Evolutionary conservation across 2,329 filamentous ascomycete genomes (phyloP), one percentile per base, ranked within the genome.

Genomic region (Aspergillaceae sp.): DNA sequence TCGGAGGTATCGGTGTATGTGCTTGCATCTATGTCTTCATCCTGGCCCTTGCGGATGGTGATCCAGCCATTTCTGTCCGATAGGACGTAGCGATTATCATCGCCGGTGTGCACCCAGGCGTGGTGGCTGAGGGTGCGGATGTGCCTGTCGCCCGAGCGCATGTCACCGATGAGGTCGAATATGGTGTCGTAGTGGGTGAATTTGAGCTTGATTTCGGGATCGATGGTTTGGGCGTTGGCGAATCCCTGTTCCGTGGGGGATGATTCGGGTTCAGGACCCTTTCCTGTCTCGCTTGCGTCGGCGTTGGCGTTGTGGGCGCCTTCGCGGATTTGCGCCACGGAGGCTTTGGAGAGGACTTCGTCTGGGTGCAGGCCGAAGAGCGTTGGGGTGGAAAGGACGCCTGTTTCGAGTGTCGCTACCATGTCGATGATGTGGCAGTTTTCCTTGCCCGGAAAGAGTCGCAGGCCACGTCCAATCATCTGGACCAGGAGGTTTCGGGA

Each of bases 391-490:
- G 89, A 94, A 2, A 95, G 79, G 43, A 98, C 86, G 4, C 92
- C 92, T 0, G 83, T 86, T 43, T 83, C 81, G 26, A 97, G 72
- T 34, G 83, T 88, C 0, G 90, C 85, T 0, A 97, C 92, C 81
- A 98, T 89, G 65, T 98, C 92, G 58, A 98, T 94, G 49, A 98
- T 76, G 63, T 97, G 92, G 56, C 92, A 98, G 60, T 97, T 80
- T 35, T 82, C 71, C 66, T 98, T 98, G 8, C 79, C 85, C 1
- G 82, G 74, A 62, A 87, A 78, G 35, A 96, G 70, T 37, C 92
- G 81, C 80, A 98, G 86, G 4, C 92, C 92, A 57, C 92, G 79
- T 0, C 92, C 92, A 51, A 98, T 95, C 92, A 98, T 98, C 67
- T 98, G 92, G 1, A 97, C 82, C 1, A 98, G 78, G 2, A 98